Conservation (phyloP, 2,329 filamentous ascomycete species). For the Waltergamsia citrina region DNA sequence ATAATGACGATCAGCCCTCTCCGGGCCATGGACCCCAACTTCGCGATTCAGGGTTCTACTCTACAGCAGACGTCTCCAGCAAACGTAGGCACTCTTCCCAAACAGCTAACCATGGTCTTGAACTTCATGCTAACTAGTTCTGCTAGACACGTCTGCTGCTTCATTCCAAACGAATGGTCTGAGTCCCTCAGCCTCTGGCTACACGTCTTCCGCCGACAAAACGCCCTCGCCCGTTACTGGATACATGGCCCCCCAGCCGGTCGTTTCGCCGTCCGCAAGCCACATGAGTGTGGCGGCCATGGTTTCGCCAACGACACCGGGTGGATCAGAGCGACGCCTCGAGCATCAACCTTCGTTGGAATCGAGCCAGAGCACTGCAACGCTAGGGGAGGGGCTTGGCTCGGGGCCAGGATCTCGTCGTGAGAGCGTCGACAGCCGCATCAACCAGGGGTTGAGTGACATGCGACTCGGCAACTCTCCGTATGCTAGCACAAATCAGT, state of each 20-base stretch:
- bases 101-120: too few relatives aligned
- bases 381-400: constrained; percentile 23
- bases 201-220: constrained; percentile 46
- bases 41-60: constrained; percentile 33
- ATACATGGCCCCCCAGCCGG: constrained; percentile 28
- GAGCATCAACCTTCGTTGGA: constrained; percentile 29
- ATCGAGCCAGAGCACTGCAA: constrained; percentile 16
- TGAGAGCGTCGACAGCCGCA: constrained; percentile 72
- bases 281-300: constrained; percentile 60
- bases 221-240: constrained; percentile 50
- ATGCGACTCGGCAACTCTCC: constrained; percentile 56
- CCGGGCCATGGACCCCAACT: constrained; percentile 19
- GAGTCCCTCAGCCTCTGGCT: constrained; percentile 33
- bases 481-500: constrained; percentile 69
- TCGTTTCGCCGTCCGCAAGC: constrained; percentile 45
- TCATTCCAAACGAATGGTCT: constrained; percentile 27
- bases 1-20: constrained; percentile 20
- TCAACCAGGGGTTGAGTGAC: constrained; percentile 62
- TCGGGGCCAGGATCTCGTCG: constrained; percentile 45
- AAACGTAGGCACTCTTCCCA: constrained; percentile 25
- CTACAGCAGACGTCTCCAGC: constrained; percentile 31
- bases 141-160: constrained; percentile 25
- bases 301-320: constrained; percentile 49
- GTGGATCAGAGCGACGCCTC: constrained; percentile 32
- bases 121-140: neutral